phyloP scores from a whole-genome alignment of 1,139 yeast species.

The Tardiomyces blankii region DNA sequence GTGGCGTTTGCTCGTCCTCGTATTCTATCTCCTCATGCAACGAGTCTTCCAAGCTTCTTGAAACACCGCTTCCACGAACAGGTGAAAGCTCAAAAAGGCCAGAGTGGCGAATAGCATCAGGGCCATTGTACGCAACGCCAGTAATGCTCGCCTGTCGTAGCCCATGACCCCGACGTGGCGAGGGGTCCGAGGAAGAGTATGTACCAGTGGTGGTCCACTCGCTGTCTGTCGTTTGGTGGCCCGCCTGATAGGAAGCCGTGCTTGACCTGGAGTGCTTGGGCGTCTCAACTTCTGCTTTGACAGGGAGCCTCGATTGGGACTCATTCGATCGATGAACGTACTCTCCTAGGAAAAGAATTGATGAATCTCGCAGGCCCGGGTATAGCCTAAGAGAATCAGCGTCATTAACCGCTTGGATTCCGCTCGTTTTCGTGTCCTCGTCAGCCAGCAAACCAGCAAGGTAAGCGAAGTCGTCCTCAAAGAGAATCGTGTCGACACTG shows the following conservation, averaged over 20 bases:
- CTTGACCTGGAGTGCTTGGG: constrained; percentile 1
- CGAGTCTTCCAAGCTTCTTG: no score
- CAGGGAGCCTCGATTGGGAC: constrained; percentile 1
- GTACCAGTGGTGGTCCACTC: neutral
- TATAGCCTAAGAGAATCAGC: constrained; percentile 9
- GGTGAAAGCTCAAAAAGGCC: neutral
- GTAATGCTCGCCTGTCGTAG: neutral
- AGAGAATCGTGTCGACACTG: neutral
- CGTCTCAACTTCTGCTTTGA: neutral
- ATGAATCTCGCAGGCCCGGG: constrained; percentile 23
- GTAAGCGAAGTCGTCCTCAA: constrained; percentile 21
- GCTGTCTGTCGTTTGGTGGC: neutral
- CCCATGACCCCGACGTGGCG: constrained; percentile 4
- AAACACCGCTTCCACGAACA: neutral
- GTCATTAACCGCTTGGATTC: neutral
- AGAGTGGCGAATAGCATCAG: neutral
- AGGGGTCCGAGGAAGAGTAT: constrained; percentile 1
- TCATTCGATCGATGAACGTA: constrained; percentile 15
- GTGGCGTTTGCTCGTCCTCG: neutral
- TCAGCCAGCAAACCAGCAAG: constrained; percentile 23
- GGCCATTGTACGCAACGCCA: neutral
- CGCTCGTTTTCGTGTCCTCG: constrained; percentile 8
- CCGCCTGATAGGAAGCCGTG: neutral
- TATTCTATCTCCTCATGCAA: neutral
- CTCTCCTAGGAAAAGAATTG: constrained; percentile 22